Percentiles rank a stretch among this genome's conserved stretches.
These are phyloP conservation scores for Grigorovia yakushimaensis DNA, from an alignment of 805 yeast species.

Conservation along the genomic window DNA sequence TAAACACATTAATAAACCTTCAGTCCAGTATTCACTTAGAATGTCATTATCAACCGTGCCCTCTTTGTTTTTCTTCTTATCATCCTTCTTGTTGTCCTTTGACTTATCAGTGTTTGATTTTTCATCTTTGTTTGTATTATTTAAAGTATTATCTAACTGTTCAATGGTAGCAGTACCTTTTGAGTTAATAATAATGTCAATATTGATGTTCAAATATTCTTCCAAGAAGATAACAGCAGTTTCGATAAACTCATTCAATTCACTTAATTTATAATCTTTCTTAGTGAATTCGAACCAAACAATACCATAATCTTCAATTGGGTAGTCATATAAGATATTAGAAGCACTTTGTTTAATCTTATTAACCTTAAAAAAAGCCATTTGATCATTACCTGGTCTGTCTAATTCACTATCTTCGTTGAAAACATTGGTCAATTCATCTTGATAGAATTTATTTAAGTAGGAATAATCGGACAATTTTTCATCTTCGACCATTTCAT, in stretches of 20 bases:
- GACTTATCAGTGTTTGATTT: neutral
- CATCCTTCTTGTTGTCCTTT: neutral
- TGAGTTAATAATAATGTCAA: conserved; percentile 16
- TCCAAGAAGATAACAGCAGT: conserved; percentile 15
- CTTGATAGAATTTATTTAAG: conserved; percentile 13
- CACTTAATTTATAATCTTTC: conserved; percentile 15
- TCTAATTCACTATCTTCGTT: conserved; percentile 6
- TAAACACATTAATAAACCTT: conserved; percentile 67
- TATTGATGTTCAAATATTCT: conserved; percentile 13
- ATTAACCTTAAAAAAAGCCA: conserved; percentile 3
- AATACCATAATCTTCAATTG: conserved; percentile 12
- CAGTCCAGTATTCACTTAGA: conserved; percentile 28
- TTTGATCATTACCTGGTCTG: neutral
- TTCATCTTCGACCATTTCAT: conserved; percentile 3
- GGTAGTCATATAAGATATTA: conserved; percentile 14
- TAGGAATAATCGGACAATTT: conserved; percentile 10
- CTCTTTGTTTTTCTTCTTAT: conserved; percentile 1
- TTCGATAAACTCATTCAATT: conserved; percentile 22
- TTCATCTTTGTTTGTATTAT: neutral
- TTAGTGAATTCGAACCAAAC: conserved; percentile 18
- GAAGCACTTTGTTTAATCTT: conserved; percentile 14
- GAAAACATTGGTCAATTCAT: conserved; percentile 8
- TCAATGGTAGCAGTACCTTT: conserved; percentile 4
- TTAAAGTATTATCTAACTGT: conserved; percentile 2
- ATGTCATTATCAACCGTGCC: conserved; percentile 16